Conservation (phyloP, 768 basidiomycete genomes). For the Thelephora aurantiotincta region DNA sequence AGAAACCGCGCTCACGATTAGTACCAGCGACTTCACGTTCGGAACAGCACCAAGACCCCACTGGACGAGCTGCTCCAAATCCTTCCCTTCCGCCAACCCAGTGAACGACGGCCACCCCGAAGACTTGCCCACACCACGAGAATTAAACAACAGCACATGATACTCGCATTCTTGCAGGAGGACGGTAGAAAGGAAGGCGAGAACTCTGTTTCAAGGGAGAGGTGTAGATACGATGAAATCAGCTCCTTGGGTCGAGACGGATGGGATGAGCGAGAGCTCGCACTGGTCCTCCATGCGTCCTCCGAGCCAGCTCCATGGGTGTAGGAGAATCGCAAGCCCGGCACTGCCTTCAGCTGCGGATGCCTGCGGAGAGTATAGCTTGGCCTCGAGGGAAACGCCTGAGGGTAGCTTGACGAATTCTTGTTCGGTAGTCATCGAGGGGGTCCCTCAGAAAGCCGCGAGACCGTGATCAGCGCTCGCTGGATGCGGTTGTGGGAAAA, state of each 20-base stretch:
- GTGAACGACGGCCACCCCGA: conserved; percentile 63
- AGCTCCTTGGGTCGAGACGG: neutral
- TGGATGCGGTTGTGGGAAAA: too few relatives aligned
- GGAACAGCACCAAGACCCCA: conserved; percentile 33
- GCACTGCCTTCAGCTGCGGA: conserved; percentile 7
- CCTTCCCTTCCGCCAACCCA: conserved; percentile 54
- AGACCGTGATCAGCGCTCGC: too few relatives aligned
- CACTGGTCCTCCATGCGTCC: conserved; percentile 68
- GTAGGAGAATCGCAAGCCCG: conserved; percentile 56
- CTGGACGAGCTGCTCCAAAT: conserved; percentile 47
- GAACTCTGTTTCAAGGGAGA: conserved; percentile 23
- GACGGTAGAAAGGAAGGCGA: conserved; percentile 24
- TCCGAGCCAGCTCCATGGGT: conserved; percentile 82
- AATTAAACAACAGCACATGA: conserved; percentile 59
- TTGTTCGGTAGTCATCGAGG: neutral
- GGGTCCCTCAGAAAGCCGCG: too few relatives aligned
- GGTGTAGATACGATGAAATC: neutral
- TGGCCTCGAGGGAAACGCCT: conserved; percentile 12
- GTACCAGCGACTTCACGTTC: conserved; percentile 33
- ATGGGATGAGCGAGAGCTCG: conserved; percentile 16
- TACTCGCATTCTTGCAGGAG: conserved; percentile 32
- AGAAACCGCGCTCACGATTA: conserved; percentile 34
- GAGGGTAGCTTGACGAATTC: conserved; percentile 11
- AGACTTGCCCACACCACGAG: conserved; percentile 64
- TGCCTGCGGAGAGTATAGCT: conserved; percentile 3